Percentiles rank a stretch among this genome's conserved stretches.
Evolutionary conservation across 2,329 filamentous ascomycete species (phyloP).

Genomic region (Cadophora sp.): DNA sequence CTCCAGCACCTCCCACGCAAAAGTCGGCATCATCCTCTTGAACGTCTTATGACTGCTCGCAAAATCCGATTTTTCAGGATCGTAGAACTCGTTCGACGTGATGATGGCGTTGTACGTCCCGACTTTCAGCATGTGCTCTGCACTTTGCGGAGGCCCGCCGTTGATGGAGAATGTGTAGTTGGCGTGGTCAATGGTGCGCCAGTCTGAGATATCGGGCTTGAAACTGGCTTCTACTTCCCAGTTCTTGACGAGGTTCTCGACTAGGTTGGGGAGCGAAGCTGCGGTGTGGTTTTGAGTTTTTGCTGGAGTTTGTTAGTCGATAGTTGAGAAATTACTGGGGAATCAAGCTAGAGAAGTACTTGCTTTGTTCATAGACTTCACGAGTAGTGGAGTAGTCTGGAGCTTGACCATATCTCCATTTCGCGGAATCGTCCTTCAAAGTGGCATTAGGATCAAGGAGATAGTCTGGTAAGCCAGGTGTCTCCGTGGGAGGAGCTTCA

Average conservation of each 20-base stretch:
- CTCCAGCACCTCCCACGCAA: slow-evolving; percentile 74
- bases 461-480: slow-evolving; percentile 58
- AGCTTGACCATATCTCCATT: slow-evolving; percentile 65
- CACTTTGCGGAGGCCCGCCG: slow-evolving; percentile 61
- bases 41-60: slow-evolving; percentile 72
- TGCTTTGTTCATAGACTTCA: slow-evolving; percentile 64
- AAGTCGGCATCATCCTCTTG: slow-evolving; percentile 75
- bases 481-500: slow-evolving; percentile 22
- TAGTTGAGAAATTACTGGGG: not conserved
- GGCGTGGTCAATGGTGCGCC: slow-evolving; percentile 67
- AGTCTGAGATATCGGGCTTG: slow-evolving; percentile 66
- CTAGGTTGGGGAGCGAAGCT: slow-evolving; percentile 63
- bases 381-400: slow-evolving; percentile 71
- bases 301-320: slow-evolving; percentile 48
- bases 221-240: slow-evolving; percentile 76
- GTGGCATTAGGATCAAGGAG: slow-evolving; percentile 64
- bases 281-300: slow-evolving; percentile 62
- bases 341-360: slow-evolving; percentile 37
- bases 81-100: slow-evolving; percentile 67
- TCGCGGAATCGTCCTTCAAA: slow-evolving; percentile 56
- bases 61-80: slow-evolving; percentile 66
- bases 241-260: slow-evolving; percentile 75
- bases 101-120: slow-evolving; percentile 76
- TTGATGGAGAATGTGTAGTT: slow-evolving; percentile 71
- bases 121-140: slow-evolving; percentile 69